Evolutionary conservation across 257 asterid genomes (phyloP).

Genomic region (Paulownia fortunei): DNA sequence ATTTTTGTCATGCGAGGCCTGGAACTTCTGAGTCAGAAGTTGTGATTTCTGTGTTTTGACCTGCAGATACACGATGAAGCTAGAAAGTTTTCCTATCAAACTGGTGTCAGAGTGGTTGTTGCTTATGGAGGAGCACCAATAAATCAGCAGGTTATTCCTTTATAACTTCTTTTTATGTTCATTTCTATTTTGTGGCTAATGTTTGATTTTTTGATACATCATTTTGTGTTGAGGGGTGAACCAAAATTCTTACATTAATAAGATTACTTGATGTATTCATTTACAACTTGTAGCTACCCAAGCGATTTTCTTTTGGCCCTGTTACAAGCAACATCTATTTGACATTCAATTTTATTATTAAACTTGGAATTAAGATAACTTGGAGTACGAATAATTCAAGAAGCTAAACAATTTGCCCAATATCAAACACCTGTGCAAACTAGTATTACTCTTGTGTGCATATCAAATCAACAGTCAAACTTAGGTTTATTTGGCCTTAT

Average conservation of each 20-base stretch:
- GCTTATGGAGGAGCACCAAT: slow-evolving; percentile 89
- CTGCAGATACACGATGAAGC: slow-evolving; percentile 88
- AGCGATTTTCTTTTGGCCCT: neutral
- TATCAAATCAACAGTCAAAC: no score
- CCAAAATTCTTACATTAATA: no score
- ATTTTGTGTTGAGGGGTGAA: neutral
- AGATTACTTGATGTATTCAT: neutral
- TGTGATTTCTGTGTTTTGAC: slow-evolving; percentile 23
- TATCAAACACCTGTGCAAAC: neutral
- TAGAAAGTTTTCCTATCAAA: slow-evolving; percentile 72
- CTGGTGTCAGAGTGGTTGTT: slow-evolving; percentile 81
- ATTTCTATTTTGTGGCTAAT: no score
- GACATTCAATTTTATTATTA: neutral
- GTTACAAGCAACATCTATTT: neutral
- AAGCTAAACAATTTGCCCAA: neutral
- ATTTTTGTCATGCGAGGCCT: neutral
- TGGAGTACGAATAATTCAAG: neutral
- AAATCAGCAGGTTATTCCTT: slow-evolving; percentile 63
- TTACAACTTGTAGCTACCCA: neutral
- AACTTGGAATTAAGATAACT: neutral
- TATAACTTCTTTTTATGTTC: no score
- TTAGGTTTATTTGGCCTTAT: no score
- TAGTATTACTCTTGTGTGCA: no score
- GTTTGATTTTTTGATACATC: neutral
- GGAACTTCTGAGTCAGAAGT: slow-evolving; percentile 6